Conservation (phyloP, 2,329 filamentous ascomycete genomes). For the Capronia americana region DNA sequence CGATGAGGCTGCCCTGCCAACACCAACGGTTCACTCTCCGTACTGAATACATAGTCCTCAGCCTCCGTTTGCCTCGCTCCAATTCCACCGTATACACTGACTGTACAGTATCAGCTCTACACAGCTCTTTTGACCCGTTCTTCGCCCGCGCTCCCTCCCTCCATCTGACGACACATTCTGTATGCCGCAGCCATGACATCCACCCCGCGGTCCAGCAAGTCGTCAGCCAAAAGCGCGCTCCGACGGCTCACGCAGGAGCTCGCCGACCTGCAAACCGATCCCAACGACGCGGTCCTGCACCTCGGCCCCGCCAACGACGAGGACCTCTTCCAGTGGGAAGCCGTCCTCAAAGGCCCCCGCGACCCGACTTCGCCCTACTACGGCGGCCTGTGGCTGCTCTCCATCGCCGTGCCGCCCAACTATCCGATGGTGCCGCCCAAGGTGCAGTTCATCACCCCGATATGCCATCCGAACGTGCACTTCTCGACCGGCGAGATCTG, state of each 20-base stretch:
- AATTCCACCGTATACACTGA: no score
- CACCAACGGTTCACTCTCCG: neutral
- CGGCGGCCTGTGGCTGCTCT: constrained; percentile 82
- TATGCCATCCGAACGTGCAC: constrained; percentile 82
- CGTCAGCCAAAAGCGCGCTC: constrained; percentile 46
- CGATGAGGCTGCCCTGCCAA: constrained; percentile 9
- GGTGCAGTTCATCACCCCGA: constrained; percentile 80
- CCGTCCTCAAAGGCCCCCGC: constrained; percentile 64
- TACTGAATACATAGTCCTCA: neutral
- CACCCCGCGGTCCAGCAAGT: constrained; percentile 23
- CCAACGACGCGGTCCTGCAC: constrained; percentile 62
- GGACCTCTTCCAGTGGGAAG: constrained; percentile 65
- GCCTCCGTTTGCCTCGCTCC: neutral
- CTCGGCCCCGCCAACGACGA: constrained; percentile 64
- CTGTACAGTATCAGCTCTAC: neutral
- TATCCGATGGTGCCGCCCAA: constrained; percentile 82
- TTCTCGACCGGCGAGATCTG: constrained; percentile 87
- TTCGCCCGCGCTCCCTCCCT: neutral
- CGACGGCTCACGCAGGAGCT: constrained; percentile 68
- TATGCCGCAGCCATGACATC: constrained; percentile 7
- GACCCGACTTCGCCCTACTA: constrained; percentile 34
- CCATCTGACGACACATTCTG: neutral
- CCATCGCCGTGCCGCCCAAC: constrained; percentile 73
- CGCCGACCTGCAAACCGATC: constrained; percentile 62
- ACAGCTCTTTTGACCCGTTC: neutral